Evolutionary conservation across 139 green algal genomes (phyloP), one percentile per base, ranked within the genome.

Genomic region (Micromonas pusilla): DNA sequence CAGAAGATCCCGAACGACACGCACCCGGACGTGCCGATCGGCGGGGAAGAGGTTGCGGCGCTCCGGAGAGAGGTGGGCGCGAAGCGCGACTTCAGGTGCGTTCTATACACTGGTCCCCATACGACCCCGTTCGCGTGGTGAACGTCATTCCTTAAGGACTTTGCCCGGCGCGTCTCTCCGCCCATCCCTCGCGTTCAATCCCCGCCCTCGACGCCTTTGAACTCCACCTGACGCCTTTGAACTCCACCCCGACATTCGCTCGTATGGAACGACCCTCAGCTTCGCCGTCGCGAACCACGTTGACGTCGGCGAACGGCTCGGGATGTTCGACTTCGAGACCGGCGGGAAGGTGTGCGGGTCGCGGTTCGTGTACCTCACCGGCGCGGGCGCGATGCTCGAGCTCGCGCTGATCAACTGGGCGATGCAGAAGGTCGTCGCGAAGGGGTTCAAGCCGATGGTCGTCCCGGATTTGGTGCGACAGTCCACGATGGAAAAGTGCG

Each of bases 341-440:
- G 95, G 82, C 21, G 82, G 90, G 2, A 85, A 89, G 74, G 94
- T 97, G 65, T 74, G 80, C 25, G 91, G 93, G 33, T 81, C 84
- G 77, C 98, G 97, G 83, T 98, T 98, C 75, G 95, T 93, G 52
- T 99, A 99, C 87, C 87, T 99, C 34, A 88, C 86, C 60, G 90
- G 90, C 65, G 94, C 90, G 28, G 94, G 83, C 1, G 93, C 94
- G 0, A 85, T 98, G 84, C 85, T 99, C 57, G 95, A 99, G 89
- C 80, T 98, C 67, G 95, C 91, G n/a, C 85, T 99, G 38, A 80
- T 97, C 26, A 97, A 92, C 83, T 97, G 82, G 66, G 86, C 91
- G 0, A 89, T 97, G 82, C 80, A 83, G 52, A 90, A 89, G 74
- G 85, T 83, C 53, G 83, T 85, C n/a, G 73, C 81, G 0, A 79